phyloP scores from a whole-genome alignment of 192 early-diverging fungal genomes.

The Gigaspora rosea region DNA sequence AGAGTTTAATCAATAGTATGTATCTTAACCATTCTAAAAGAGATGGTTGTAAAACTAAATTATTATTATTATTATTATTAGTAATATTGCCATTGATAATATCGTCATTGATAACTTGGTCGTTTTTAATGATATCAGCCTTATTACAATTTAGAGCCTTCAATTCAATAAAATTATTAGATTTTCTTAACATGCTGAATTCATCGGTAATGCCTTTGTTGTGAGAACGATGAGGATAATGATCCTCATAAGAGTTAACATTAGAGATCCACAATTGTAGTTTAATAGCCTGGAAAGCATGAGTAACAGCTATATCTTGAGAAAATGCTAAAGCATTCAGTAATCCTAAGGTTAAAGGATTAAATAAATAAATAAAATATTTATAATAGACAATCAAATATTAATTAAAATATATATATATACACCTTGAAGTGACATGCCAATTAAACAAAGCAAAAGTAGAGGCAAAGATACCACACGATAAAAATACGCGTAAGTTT shows the following conservation, averaged over 20 bases:
- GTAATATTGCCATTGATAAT: background rate
- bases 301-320: conserved; percentile 16
- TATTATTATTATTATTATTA: too few species aligned
- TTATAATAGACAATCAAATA: background rate
- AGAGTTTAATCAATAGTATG: background rate
- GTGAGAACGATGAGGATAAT: conserved; percentile 9
- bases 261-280: background rate
- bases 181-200: background rate
- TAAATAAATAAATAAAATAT: background rate
- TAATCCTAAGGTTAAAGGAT: background rate
- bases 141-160: background rate
- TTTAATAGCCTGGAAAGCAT: background rate
- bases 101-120: background rate
- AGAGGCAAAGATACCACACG: background rate
- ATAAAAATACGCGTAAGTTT: background rate
- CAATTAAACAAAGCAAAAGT: background rate
- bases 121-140: background rate
- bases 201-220: conserved; percentile 12
- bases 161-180: background rate
- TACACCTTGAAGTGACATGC: conserved; percentile 4
- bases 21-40: background rate
- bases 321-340: conserved; percentile 10
- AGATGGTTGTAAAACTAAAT: too few species aligned
- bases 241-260: background rate
- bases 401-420: background rate